Evolutionary conservation across 805 yeast genomes (phyloP).

Genomic region (Teunomyces gatunensis): DNA sequence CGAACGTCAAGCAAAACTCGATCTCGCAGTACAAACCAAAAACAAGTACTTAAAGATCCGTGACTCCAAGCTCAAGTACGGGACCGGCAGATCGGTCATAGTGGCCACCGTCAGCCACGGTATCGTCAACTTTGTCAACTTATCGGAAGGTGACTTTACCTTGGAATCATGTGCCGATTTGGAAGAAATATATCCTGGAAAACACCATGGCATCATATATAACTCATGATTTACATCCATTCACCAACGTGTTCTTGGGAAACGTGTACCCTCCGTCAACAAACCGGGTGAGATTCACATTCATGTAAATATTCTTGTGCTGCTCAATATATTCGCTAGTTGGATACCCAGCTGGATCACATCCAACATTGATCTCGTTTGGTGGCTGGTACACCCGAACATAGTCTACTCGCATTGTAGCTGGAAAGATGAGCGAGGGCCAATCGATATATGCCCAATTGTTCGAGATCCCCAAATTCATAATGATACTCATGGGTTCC

Average conservation of each 20-base stretch:
- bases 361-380: conserved; percentile 57
- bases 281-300: conserved; percentile 76
- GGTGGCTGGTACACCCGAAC: conserved; percentile 88
- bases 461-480: conserved; percentile 40
- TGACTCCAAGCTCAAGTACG: conserved; percentile 49
- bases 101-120: conserved; percentile 78
- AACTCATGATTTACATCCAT: conserved; percentile 5
- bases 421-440: conserved; percentile 73
- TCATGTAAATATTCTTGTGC: conserved; percentile 67
- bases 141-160: conserved; percentile 51
- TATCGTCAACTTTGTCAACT: conserved; percentile 60
- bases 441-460: conserved; percentile 42
- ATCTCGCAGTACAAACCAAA: conserved; percentile 17
- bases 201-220: conserved; percentile 18
- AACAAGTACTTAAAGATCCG: conserved; percentile 26
- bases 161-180: conserved; percentile 14
- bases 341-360: conserved; percentile 87
- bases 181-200: conserved; percentile 14
- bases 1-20: conserved; percentile 28
- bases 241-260: conserved; percentile 16
- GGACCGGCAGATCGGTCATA: conserved; percentile 49
- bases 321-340: conserved; percentile 76
- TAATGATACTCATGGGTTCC: conserved; percentile 74
- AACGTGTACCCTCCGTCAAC: conserved; percentile 60
- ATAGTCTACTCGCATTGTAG: conserved; percentile 71